Evolutionary conservation across 176 grass and related monocot genomes (phyloP).

Genomic region (Panicum miliaceum): DNA sequence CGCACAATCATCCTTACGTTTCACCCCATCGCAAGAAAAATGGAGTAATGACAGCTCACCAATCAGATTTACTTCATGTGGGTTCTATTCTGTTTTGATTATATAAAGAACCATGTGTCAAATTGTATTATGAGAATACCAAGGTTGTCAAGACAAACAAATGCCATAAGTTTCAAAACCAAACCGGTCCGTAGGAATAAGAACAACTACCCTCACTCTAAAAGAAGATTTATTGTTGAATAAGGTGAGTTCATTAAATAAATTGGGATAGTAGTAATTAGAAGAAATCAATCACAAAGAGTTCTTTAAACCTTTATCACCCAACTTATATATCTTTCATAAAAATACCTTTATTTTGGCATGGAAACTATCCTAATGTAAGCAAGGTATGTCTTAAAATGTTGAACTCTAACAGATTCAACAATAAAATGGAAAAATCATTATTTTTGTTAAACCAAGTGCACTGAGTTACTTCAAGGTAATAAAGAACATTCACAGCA

Average conservation of each 20-base stretch:
- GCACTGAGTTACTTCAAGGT: too few relatives aligned
- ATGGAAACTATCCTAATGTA: not conserved
- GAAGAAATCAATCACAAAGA: too few relatives aligned
- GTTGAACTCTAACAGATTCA: not conserved
- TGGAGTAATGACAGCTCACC: not conserved
- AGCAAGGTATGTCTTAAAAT: not conserved
- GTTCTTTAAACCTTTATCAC: too few relatives aligned
- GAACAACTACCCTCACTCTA: too few relatives aligned
- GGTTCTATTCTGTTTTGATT: not conserved
- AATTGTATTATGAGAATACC: not conserved
- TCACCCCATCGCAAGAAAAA: not conserved
- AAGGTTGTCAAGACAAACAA: not conserved
- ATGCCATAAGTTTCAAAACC: not conserved
- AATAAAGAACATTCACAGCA: too few relatives aligned
- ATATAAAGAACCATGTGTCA: not conserved
- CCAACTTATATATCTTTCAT: too few relatives aligned
- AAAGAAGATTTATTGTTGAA: too few relatives aligned
- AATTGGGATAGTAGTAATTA: too few relatives aligned
- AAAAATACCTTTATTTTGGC: too few relatives aligned
- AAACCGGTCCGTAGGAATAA: too few relatives aligned
- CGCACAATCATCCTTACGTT: not conserved
- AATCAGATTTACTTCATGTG: not conserved
- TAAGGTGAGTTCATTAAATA: too few relatives aligned
- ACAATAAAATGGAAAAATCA: not conserved
- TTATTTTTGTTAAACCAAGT: too few relatives aligned